A percentile compares a stretch with the other conserved stretches of the same genome.
phyloP scores from a whole-genome alignment of 768 basidiomycete species.

The Lactifluus echinatus region DNA sequence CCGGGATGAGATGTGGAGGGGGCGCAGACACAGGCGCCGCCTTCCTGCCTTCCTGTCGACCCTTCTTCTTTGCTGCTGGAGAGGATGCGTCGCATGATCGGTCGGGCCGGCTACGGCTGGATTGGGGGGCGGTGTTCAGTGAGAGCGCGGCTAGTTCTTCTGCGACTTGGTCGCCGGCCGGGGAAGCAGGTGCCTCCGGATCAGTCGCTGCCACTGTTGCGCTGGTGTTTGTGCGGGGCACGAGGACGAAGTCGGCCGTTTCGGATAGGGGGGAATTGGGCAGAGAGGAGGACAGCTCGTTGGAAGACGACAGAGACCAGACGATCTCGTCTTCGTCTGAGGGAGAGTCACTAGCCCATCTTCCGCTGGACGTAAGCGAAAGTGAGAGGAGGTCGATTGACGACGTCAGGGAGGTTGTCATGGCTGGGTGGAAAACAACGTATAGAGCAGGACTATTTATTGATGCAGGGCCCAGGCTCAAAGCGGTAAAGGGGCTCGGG shows the following conservation, averaged over 20 bases:
- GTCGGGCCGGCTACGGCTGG: not conserved
- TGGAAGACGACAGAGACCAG: slow-evolving; percentile 18
- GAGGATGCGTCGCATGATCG: not conserved
- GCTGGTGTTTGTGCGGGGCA: slow-evolving; percentile 45
- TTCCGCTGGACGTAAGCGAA: slow-evolving; percentile 5
- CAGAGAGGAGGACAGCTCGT: slow-evolving; percentile 1
- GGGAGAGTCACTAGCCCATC: slow-evolving; percentile 16
- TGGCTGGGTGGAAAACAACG: not conserved
- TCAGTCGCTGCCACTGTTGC: slow-evolving; percentile 35
- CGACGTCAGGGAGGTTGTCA: slow-evolving; percentile 10
- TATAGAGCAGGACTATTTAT: not conserved
- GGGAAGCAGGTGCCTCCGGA: not conserved
- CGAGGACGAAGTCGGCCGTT: slow-evolving; percentile 25
- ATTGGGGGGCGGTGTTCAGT: not conserved
- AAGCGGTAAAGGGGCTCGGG: slow-evolving; percentile 4
- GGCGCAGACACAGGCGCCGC: too few relatives aligned
- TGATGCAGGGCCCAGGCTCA: not conserved
- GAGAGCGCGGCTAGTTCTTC: not conserved
- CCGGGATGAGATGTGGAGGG: not conserved
- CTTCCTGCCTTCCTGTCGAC: not conserved
- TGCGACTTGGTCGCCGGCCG: not conserved
- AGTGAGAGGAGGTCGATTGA: slow-evolving; percentile 12
- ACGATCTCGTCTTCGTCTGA: slow-evolving; percentile 21
- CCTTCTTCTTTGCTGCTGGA: not conserved
- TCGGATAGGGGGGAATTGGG: slow-evolving; percentile 22